Evolutionary conservation across 2,329 filamentous ascomycete genomes (phyloP).

Genomic region (Gremmenia infestans): DNA sequence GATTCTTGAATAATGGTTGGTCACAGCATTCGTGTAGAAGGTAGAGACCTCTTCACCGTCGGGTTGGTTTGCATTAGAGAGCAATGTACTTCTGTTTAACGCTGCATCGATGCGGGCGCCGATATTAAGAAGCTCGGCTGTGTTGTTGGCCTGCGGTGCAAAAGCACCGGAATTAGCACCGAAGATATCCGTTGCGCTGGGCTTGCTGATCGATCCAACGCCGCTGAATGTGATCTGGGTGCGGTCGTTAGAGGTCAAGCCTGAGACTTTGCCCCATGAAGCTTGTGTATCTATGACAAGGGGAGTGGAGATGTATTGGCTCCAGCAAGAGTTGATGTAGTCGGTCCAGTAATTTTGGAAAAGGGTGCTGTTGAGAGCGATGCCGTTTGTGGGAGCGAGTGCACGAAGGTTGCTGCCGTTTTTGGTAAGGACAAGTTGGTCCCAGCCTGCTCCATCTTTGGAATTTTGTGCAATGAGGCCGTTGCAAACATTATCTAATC

Average conservation of each 20-base stretch:
- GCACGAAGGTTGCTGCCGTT: constrained; percentile 34
- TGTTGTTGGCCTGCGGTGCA: constrained; percentile 29
- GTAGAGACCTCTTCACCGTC: constrained; percentile 40
- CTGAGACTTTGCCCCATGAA: constrained; percentile 48
- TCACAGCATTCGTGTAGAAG: constrained; percentile 51
- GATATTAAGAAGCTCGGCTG: constrained; percentile 49
- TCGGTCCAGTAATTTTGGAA: constrained; percentile 40
- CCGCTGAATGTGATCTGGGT: constrained; percentile 36
- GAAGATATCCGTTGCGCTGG: constrained; percentile 59
- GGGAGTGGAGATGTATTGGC: constrained; percentile 33
- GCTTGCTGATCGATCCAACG: constrained; percentile 47
- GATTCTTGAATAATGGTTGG: constrained; percentile 64
- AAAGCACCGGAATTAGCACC: constrained; percentile 60
- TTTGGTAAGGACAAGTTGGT: constrained; percentile 39
- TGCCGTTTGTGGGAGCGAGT: constrained; percentile 37
- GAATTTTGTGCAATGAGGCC: constrained; percentile 50
- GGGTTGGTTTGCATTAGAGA: constrained; percentile 48
- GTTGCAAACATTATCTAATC: constrained; percentile 50
- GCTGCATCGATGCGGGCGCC: constrained; percentile 71
- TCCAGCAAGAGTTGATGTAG: constrained; percentile 43
- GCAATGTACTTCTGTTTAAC: constrained; percentile 68
- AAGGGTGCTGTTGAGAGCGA: constrained; percentile 35
- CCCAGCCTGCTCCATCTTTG: constrained; percentile 56
- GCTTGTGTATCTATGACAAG: constrained; percentile 63
- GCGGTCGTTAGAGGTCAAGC: constrained; percentile 26